Base-by-base conservation (phyloP, 495 filamentous ascomycete species). In the Trichoderma reesei region DNA sequence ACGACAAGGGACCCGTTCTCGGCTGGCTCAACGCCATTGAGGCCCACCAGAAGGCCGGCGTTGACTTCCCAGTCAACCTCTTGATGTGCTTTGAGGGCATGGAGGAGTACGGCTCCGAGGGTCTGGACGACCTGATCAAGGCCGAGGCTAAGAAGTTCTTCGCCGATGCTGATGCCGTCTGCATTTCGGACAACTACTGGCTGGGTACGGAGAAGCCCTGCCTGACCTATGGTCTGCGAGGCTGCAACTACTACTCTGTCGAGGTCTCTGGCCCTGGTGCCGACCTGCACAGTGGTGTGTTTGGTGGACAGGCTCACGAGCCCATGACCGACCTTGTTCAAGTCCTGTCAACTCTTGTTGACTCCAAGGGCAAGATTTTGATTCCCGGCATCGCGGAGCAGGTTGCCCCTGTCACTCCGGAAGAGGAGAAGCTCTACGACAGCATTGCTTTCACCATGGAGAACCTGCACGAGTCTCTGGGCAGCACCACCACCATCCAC, bases 151-250 rank as follows among this genome's bases (percentile, higher is more conserved):
- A 92, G 78, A 85, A 86, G 63, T 98, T 84, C 81, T 99, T 99
- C 78, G 90, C 89, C 68, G 93, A 96, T 67, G 86, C 91, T 5
- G 95, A 99, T 66, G 95, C 92, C 5, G 92, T 96, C 20, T 98
- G 95, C 80, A 99, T 99, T 70, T 95, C 90, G 60, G 95, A 99
- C 76, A 99, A 99, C 81, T 99, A 99, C 86, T 99, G 95, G 95
- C 87, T 99, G 16, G 94, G 94, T 41, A 96, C 94, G 7, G 90
- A 98, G 83, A 96, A 96, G 77, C 95, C 95, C 3, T 99, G 95
- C 69, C 76, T 99, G 64, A 98, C 95, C 11, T 99, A 99, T 74
- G 95, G 95, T 48, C 86, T 99, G n/a, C 89, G 94, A 51, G 94
- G 94, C 13, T 92, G 89, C 85, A 97, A 91, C 75, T 98, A 98